Conservation (phyloP, 75 land plant species). For the Larix kaempferi region DNA sequence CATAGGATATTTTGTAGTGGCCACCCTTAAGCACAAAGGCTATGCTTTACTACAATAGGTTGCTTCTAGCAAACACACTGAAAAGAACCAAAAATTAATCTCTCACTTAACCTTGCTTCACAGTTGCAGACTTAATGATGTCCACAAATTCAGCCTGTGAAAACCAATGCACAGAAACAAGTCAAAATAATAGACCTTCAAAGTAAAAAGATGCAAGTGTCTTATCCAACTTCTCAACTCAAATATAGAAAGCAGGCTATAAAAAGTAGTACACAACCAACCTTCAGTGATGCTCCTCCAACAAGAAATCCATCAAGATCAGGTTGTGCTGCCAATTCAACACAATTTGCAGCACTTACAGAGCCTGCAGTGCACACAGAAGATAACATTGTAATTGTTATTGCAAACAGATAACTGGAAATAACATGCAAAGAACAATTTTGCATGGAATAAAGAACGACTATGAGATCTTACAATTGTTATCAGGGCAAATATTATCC, state of each 20-base stretch:
- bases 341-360: slow-evolving; percentile 80
- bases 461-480: background rate
- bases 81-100: background rate
- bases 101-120: slow-evolving; percentile 17
- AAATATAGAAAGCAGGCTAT: background rate
- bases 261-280: slow-evolving; percentile 1
- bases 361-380: slow-evolving; percentile 44
- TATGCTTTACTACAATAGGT: slow-evolving; percentile 1
- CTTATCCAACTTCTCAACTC: background rate
- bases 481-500: background rate
- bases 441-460: background rate
- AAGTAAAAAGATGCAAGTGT: background rate
- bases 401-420: background rate
- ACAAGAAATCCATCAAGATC: slow-evolving; percentile 96
- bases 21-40: background rate
- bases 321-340: slow-evolving; percentile 58
- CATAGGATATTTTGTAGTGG: background rate
- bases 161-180: background rate
- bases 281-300: slow-evolving; percentile 92
- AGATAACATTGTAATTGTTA: too few relatives aligned
- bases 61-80: background rate
- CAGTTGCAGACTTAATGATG: slow-evolving; percentile 61
- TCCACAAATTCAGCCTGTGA: slow-evolving; percentile 70
- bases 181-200: background rate
- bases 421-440: background rate